phyloP scores from a whole-genome alignment of 108 stramenopile species.

The Cyclotella atomus region DNA sequence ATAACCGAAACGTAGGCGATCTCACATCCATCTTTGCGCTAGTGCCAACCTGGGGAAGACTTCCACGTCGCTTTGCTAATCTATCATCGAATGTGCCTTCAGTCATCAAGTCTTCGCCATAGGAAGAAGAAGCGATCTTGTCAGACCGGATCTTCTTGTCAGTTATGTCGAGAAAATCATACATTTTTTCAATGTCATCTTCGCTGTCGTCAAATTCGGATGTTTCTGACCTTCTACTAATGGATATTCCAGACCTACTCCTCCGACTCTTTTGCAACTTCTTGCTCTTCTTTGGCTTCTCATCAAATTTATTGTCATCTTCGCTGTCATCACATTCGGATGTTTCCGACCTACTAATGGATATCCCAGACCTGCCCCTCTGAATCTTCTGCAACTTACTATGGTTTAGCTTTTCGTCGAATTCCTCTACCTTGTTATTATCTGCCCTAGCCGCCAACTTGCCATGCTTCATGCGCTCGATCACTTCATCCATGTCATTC shows the following conservation, averaged over 20 bases:
- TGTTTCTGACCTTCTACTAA: not conserved
- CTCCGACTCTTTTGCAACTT: too few relatives aligned
- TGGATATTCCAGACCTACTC: too few relatives aligned
- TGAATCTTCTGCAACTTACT: too few relatives aligned
- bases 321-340: too few relatives aligned
- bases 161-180: not conserved
- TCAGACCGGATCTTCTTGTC: not conserved
- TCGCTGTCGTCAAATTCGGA: not conserved
- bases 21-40: conserved; percentile 3
- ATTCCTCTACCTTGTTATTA: conserved; percentile 12
- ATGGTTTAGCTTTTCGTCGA: not conserved
- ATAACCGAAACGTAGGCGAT: conserved; percentile 5
- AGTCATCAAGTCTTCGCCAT: not conserved
- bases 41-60: not conserved
- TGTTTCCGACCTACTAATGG: too few relatives aligned
- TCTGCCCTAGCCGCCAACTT: conserved; percentile 20
- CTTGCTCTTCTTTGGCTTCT: too few relatives aligned
- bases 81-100: conserved; percentile 2
- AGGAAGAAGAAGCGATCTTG: not conserved
- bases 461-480: conserved; percentile 21
- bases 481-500: not conserved
- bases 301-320: too few relatives aligned
- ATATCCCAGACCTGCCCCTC: too few relatives aligned
- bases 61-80: not conserved
- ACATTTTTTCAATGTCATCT: not conserved